phyloP scores from a whole-genome alignment of 2,329 filamentous ascomycete species.

The Colletotrichum sp. region DNA sequence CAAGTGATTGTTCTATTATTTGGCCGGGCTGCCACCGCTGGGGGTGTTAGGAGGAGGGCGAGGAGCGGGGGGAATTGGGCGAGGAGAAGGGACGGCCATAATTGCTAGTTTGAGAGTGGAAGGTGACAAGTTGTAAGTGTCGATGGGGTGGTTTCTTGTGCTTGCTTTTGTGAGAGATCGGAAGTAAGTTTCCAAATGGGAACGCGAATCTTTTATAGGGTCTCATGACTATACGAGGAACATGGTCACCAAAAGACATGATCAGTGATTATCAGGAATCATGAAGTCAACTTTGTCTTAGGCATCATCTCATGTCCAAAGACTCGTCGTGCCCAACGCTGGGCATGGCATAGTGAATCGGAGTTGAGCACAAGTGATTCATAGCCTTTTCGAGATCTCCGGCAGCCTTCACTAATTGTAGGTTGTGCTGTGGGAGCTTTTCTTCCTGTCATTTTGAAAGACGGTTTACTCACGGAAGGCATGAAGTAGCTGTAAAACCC shows the following conservation, averaged over 20 bases:
- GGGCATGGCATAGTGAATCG: not conserved
- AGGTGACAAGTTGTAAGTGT: not conserved
- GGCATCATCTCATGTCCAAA: not conserved
- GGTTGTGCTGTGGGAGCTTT: not conserved
- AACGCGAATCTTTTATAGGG: not conserved
- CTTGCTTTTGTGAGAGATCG: not conserved
- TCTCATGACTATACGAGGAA: not conserved
- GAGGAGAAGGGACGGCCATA: not conserved
- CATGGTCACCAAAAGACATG: not conserved
- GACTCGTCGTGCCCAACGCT: not conserved
- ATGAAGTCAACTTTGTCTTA: not conserved
- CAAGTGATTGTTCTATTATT: not conserved
- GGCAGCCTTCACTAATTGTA: not conserved
- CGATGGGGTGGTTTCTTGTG: rapidly evolving
- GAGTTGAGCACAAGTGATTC: not conserved
- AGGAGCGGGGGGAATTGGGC: not conserved
- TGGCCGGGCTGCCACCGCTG: not conserved
- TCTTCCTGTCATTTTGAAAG: rapidly evolving
- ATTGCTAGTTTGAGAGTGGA: not conserved
- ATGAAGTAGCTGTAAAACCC: not conserved
- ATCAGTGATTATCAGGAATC: not conserved
- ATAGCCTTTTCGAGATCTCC: rapidly evolving
- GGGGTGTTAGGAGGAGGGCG: not conserved
- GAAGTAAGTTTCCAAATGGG: not conserved
- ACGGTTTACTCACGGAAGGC: not conserved